Evolutionary conservation across 2,329 filamentous ascomycete species (phyloP).

Genomic region (Hymenoscyphus fraxineus): DNA sequence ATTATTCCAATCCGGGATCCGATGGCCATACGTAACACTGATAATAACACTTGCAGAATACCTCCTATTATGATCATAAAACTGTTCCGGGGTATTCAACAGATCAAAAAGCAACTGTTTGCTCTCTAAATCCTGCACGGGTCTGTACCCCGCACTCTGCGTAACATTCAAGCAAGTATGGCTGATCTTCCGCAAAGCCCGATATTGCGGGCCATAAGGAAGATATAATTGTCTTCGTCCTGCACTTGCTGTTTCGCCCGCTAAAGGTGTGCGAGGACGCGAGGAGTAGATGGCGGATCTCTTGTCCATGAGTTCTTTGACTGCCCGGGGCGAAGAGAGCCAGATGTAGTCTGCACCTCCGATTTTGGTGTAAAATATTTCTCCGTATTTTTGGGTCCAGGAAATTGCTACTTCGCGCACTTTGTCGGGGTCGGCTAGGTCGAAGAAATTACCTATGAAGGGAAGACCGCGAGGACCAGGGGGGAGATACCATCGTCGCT

Average conservation of each 20-base stretch:
- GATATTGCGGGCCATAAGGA: constrained; percentile 30
- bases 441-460: constrained; percentile 39
- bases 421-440: constrained; percentile 36
- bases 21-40: constrained; percentile 40
- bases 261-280: constrained; percentile 38
- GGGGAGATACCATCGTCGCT: constrained; percentile 33
- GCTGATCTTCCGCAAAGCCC: constrained; percentile 30
- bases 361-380: constrained; percentile 40
- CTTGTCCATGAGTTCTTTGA: constrained; percentile 28
- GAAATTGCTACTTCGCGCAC: constrained; percentile 31
- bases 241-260: constrained; percentile 34
- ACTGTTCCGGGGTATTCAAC: constrained; percentile 34
- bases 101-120: constrained; percentile 37
- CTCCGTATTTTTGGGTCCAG: constrained; percentile 38
- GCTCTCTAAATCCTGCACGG: constrained; percentile 35
- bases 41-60: constrained; percentile 43
- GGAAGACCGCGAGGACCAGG: constrained; percentile 39
- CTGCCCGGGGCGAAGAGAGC: constrained; percentile 33
- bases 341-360: constrained; percentile 40
- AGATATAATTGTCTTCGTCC: constrained; percentile 30
- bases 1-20: constrained; percentile 37
- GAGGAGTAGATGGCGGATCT: constrained; percentile 34
- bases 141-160: constrained; percentile 27
- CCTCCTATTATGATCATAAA: constrained; percentile 40
- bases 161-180: constrained; percentile 31